Percentiles rank a stretch among this genome's conserved stretches.
Evolutionary conservation across 768 basidiomycete genomes (phyloP).

Genomic region (Xerocomus potaroensis): DNA sequence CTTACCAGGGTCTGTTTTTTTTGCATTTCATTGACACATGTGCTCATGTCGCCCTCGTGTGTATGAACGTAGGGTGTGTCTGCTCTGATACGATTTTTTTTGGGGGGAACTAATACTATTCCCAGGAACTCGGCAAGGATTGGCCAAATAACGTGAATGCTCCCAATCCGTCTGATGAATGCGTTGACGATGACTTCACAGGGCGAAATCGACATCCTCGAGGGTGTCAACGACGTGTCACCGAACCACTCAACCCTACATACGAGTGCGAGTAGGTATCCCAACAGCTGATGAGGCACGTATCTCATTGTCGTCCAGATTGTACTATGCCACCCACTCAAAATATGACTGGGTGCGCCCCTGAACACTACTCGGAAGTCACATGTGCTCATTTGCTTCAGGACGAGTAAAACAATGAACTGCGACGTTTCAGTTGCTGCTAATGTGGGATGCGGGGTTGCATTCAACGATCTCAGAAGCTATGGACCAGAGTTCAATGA

Average conservation of each 20-base stretch:
- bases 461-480: slow-evolving; percentile 22
- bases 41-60: background rate
- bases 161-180: too few species aligned
- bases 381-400: slow-evolving; percentile 6
- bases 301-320: slow-evolving; percentile 9
- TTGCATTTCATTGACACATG: too few species aligned
- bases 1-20: slow-evolving; percentile 23
- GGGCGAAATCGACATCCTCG: slow-evolving; percentile 33
- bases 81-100: background rate
- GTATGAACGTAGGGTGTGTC: slow-evolving; percentile 21
- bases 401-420: slow-evolving; percentile 14
- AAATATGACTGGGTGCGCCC: slow-evolving; percentile 31
- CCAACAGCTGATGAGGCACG: too few species aligned
- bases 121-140: slow-evolving; percentile 24
- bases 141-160: slow-evolving; percentile 24
- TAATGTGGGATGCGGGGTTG: slow-evolving; percentile 34
- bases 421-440: slow-evolving; percentile 23
- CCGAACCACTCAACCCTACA: slow-evolving; percentile 33
- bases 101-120: background rate
- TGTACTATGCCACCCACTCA: slow-evolving; percentile 30
- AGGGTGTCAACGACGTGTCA: slow-evolving; percentile 28
- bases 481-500: slow-evolving; percentile 36
- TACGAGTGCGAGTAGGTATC: slow-evolving; percentile 17
- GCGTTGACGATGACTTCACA: slow-evolving; percentile 4
- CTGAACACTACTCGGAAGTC: too few species aligned